Conservation (phyloP, 129 eudicot genomes). For the Centrapalus pauciflorus region DNA sequence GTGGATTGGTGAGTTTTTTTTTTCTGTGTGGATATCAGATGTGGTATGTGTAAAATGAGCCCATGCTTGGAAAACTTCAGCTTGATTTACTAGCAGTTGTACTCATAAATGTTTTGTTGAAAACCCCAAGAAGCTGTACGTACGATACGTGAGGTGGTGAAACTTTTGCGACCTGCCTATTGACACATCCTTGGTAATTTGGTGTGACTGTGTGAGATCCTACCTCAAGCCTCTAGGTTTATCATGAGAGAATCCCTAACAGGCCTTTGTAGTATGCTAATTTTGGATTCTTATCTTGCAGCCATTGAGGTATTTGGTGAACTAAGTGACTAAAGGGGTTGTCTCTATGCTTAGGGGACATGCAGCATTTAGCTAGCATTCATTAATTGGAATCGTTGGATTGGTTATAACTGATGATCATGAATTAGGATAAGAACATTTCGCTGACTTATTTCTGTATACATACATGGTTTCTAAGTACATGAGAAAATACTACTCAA, state of each 20-base stretch:
- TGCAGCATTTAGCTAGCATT: not conserved
- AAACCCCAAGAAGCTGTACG: not conserved
- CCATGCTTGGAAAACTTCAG: not conserved
- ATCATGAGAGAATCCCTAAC: too few species aligned
- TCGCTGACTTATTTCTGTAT: not conserved
- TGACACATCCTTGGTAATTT: not conserved
- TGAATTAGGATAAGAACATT: not conserved
- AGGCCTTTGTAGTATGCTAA: too few species aligned
- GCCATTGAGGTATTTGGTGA: slow-evolving; percentile 3
- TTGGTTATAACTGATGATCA: not conserved
- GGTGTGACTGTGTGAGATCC: not conserved
- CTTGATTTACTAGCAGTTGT: not conserved
- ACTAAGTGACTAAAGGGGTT: not conserved
- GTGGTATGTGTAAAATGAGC: not conserved
- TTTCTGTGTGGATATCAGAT: slow-evolving; percentile 2
- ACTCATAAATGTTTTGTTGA: too few species aligned
- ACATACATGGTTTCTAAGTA: slow-evolving; percentile 3
- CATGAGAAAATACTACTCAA: not conserved
- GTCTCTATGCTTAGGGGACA: not conserved
- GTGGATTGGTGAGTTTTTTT: not conserved
- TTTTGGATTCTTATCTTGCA: too few species aligned
- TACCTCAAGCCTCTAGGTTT: not conserved
- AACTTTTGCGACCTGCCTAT: not conserved
- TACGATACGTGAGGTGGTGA: not conserved
- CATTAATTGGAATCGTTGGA: not conserved